Evolutionary conservation across 2,329 filamentous ascomycete species (phyloP), one percentile per base, ranked within the genome.

Genomic region (Claviceps humidiphila): DNA sequence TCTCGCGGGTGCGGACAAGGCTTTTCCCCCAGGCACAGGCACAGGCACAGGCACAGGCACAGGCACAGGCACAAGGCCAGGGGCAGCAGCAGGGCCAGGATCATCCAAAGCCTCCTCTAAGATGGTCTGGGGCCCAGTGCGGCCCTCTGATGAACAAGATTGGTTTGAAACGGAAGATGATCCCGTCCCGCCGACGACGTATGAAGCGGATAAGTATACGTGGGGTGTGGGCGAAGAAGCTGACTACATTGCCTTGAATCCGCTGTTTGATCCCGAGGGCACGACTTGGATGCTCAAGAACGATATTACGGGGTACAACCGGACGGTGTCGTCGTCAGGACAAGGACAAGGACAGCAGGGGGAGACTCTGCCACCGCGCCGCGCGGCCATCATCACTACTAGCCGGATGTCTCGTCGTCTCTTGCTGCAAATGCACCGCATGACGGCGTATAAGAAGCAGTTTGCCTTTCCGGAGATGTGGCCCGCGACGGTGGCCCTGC

Each of bases 381-480:
- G 91, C 24, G 84, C 87, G 42, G 85, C 88, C 58, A 95, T 97
- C 69, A 91, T 95, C 65, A 91, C 90, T 0, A 84, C 89, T 0
- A 85, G 85, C 1, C 82, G 91, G 51, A 85, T 97, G 70, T 93
- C 86, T 13, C 82, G 83, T 48, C 81, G 81, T 47, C 80, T 96
- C 47, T 76, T 97, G 14, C 73, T 82, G 55, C 84, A 84, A 17
- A 97, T 97, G 91, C 91, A 97, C 72, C 79, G 82, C 52, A 89
- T 95, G 71, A 95, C 90, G 4, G 81, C 83, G 34, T 78, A 87
- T 61, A 84, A 85, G 63, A 90, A 89, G 60, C 87, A 94, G 67
- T 87, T 87, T 57, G 94, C 93, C 72, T 95, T 95, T 65, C 87
- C 89, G 0, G 91, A 97, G 68, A 96, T 96, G 90, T 96, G 89